Evolutionary conservation across 202 grass and related monocot species (phyloP), one percentile per base, ranked within the genome.

Genomic region (Hordeum pubiflorum): DNA sequence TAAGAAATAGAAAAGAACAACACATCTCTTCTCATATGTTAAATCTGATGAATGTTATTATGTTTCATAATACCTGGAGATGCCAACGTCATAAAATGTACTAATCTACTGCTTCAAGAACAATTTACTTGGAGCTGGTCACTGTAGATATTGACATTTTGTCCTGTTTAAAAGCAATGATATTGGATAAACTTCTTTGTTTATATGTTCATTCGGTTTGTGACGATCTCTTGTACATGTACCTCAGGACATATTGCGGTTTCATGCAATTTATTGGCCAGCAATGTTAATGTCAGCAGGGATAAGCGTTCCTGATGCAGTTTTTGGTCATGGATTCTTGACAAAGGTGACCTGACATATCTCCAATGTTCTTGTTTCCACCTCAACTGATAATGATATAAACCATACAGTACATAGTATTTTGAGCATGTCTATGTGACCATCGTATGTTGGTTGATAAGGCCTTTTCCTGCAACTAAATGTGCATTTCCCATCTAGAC

Each of bases 221-320:
- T 88, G 64, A 83, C 77, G 6, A 74, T 40, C 61, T 82, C 63
- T 48, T 83, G 59, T 75, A 5, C 29, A 23, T 85, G 58, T 78
- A 33, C 67, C 76, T 81, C 79, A 97, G 90, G 95, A 94, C 82
- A 97, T 94, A 81, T 91, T 97, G 76, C 84, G 92, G 80, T 97
- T 97, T 74, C 92, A 97, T 84, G 95, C 90, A 70, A 84, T 97
- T 88, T 97, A 94, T 87, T 94, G 92, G 90, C 95, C 95, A 82
- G 92, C 92, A 72, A 97, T 97, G 90, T 83, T 97, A 87, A 94
- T 97, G 86, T 94, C 92, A 71, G 94, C 94, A 50, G 92, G 92
- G 60, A 50, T 97, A 83, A 90, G 75, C 78, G 62, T 97, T 86
- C 94, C 92, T 74, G 70, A 93, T 77, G 86, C 84, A 72, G 91